Conservation (phyloP, 2,329 filamentous ascomycete genomes). For the Ambrosiella beaveri region DNA sequence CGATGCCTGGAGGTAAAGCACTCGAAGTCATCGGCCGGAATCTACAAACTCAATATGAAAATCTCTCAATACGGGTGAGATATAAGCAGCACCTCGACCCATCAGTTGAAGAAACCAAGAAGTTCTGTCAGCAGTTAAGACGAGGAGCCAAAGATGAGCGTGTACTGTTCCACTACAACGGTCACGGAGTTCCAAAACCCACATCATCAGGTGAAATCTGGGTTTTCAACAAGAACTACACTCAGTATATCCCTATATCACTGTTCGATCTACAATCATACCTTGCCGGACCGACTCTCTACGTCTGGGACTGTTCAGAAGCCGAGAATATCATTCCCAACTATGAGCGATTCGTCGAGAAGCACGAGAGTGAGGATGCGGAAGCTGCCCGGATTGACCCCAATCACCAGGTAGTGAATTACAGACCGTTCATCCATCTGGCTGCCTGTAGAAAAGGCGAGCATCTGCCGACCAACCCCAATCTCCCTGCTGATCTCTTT, state of each 20-base stretch:
- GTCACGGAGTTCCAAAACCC: conserved; percentile 89
- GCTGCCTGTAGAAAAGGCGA: conserved; percentile 84
- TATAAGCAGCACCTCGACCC: conserved; percentile 96
- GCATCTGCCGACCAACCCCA: conserved; percentile 84
- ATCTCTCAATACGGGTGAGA: conserved; percentile 79
- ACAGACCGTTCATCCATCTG: conserved; percentile 62
- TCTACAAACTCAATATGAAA: conserved; percentile 92
- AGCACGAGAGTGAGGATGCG: conserved; percentile 77
- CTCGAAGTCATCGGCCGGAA: conserved; percentile 92
- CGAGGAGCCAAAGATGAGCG: conserved; percentile 91
- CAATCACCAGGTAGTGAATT: conserved; percentile 62
- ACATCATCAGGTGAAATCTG: conserved; percentile 94
- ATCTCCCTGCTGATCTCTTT: conserved; percentile 85
- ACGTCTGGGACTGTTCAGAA: conserved; percentile 95
- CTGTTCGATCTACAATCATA: conserved; percentile 89
- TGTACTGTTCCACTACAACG: conserved; percentile 96
- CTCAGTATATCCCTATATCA: conserved; percentile 94
- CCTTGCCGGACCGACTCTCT: conserved; percentile 88
- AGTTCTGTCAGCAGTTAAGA: conserved; percentile 79
- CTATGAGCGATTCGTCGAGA: conserved; percentile 85
- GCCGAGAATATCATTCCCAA: conserved; percentile 90
- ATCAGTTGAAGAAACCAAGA: conserved; percentile 92
- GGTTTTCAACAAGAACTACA: conserved; percentile 99
- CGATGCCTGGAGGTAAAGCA: conserved; percentile 62
- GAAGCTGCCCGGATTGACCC: conserved; percentile 63